Percentiles rank a stretch among this genome's conserved stretches.
Conservation (phyloP, 306 rosid species). For the Rosa chinensis region DNA sequence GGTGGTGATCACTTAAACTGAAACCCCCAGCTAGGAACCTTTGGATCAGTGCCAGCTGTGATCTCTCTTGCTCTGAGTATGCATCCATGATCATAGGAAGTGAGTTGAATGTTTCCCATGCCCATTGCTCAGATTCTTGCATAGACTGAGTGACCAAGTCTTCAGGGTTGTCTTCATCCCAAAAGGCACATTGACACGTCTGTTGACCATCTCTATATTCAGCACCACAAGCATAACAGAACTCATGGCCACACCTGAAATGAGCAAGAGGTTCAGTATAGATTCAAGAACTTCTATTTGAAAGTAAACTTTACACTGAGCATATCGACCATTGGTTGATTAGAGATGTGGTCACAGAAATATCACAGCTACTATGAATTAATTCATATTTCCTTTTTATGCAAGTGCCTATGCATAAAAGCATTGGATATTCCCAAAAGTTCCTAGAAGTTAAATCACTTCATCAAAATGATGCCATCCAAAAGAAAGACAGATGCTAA, state of each 20-base stretch:
- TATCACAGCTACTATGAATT: background rate
- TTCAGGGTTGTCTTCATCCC: conserved; percentile 73
- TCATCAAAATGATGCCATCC: background rate
- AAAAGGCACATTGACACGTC: conserved; percentile 78
- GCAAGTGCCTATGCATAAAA: background rate
- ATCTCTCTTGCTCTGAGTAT: conserved; percentile 89
- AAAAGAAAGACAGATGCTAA: background rate
- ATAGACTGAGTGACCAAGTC: conserved; percentile 61
- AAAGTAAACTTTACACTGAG: background rate
- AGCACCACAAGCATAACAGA: conserved; percentile 84
- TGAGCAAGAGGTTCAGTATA: conserved; percentile 2
- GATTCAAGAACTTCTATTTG: background rate
- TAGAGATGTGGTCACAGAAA: background rate
- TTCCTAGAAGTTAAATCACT: background rate
- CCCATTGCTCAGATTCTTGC: conserved; percentile 98
- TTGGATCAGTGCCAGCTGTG: conserved; percentile 81
- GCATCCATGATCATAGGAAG: conserved; percentile 80
- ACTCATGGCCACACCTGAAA: conserved; percentile 86
- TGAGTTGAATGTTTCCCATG: conserved; percentile 91
- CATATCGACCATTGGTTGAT: background rate
- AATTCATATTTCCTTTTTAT: background rate
- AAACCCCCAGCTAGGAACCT: conserved; percentile 87
- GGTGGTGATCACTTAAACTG: conserved; percentile 75
- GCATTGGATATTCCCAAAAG: background rate
- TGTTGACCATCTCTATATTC: conserved; percentile 70